phyloP scores from a whole-genome alignment of 768 basidiomycete species.

The Coprinopsis cinerea region DNA sequence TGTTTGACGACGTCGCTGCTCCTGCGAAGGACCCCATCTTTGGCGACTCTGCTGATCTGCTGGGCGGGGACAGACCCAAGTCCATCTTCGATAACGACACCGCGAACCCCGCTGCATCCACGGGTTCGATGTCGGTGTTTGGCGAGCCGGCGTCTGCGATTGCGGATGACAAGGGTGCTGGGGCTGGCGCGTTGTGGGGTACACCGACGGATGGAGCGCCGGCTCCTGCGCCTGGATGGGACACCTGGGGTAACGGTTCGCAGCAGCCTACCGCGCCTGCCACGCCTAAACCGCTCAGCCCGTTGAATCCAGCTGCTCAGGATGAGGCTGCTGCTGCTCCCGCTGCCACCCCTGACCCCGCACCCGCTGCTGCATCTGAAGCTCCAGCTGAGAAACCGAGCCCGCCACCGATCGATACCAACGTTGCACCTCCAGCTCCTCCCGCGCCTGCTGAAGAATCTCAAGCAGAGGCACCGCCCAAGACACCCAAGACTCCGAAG shows the following conservation, averaged over 20 bases:
- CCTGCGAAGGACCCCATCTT: slow-evolving; percentile 16
- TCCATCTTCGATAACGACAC: slow-evolving; percentile 18
- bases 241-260: slow-evolving; percentile 17
- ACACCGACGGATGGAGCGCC: slow-evolving; percentile 13
- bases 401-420: background rate
- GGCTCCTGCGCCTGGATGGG: slow-evolving; percentile 14
- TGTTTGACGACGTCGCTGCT: slow-evolving; percentile 1
- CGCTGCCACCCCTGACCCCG: background rate
- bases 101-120: slow-evolving; percentile 14
- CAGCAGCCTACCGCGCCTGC: slow-evolving; percentile 9
- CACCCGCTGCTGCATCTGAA: background rate
- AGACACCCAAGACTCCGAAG: background rate
- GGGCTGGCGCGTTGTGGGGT: slow-evolving; percentile 14
- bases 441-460: too few species aligned
- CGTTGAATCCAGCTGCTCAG: slow-evolving; percentile 29
- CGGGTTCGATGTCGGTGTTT: slow-evolving; percentile 15
- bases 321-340: slow-evolving; percentile 3
- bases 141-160: slow-evolving; percentile 18
- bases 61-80: slow-evolving; percentile 16
- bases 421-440: background rate
- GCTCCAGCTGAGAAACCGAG: background rate
- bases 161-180: slow-evolving; percentile 13
- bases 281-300: slow-evolving; percentile 23
- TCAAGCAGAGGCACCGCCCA: too few species aligned
- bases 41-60: slow-evolving; percentile 17